These are phyloP conservation scores for Camptophora hylomeconis DNA, from an alignment of 2,329 filamentous ascomycete species.

Conservation along the genomic window DNA sequence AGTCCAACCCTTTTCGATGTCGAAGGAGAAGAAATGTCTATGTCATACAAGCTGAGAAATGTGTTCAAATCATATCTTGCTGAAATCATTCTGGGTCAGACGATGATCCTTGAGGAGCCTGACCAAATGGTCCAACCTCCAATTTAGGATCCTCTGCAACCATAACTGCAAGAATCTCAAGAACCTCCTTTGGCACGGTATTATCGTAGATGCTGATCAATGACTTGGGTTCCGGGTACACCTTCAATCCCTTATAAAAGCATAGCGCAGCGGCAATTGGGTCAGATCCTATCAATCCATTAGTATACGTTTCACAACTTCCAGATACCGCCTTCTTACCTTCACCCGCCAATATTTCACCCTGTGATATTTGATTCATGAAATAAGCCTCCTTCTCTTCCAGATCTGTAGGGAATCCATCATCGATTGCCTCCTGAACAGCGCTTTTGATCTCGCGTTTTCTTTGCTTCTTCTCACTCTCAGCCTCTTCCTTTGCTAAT, in stretches of 20 bases:
- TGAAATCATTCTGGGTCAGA: no score
- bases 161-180: constrained; percentile 96
- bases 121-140: constrained; percentile 39
- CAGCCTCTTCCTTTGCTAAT: constrained; percentile 34
- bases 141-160: constrained; percentile 77
- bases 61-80: no score
- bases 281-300: constrained; percentile 26
- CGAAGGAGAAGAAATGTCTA: no score
- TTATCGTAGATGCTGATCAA: constrained; percentile 96
- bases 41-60: no score
- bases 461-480: constrained; percentile 32
- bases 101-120: no score
- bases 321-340: constrained; percentile 41
- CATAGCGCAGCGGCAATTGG: constrained; percentile 73
- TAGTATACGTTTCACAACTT: constrained; percentile 9
- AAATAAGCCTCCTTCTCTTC: constrained; percentile 94
- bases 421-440: constrained; percentile 71
- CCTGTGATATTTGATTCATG: constrained; percentile 84
- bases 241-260: constrained; percentile 98
- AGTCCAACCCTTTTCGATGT: no score
- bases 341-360: constrained; percentile 70
- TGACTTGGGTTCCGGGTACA: constrained; percentile 86
- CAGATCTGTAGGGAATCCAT: constrained; percentile 79
- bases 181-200: constrained; percentile 92
- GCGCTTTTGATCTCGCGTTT: constrained; percentile 58